These are phyloP conservation scores for Solanum rostratum DNA, from an alignment of 257 asterid species.

Conservation along the genomic window DNA sequence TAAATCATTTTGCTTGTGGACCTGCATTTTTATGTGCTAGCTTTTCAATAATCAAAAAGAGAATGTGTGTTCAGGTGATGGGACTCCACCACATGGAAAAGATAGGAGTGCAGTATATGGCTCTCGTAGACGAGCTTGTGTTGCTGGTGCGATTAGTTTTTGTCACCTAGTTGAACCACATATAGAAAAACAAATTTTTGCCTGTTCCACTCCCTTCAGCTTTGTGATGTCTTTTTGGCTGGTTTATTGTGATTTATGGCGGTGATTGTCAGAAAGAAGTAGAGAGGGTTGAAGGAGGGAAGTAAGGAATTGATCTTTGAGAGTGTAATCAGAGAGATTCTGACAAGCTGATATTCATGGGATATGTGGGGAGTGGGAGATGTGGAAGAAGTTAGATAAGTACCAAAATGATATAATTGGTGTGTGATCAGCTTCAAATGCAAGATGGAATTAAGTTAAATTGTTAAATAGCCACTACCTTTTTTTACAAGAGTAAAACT, in stretches of 20 bases:
- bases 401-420: background rate
- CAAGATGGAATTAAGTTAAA: background rate
- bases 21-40: too few species aligned
- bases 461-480: background rate
- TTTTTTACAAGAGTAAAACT: background rate
- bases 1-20: background rate
- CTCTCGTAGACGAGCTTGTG: background rate
- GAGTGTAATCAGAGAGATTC: background rate
- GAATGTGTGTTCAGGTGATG: background rate
- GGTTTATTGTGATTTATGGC: background rate
- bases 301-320: background rate
- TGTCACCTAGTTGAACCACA: background rate
- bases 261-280: background rate
- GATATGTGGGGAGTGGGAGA: background rate
- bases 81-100: background rate
- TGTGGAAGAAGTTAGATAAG: background rate
- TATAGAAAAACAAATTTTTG: background rate
- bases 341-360: background rate
- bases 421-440: background rate
- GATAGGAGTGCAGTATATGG: background rate
- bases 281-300: background rate
- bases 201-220: background rate
- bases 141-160: background rate
- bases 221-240: background rate
- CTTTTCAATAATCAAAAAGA: background rate